Percentiles rank a stretch among this genome's conserved stretches.
phyloP scores from a whole-genome alignment of 192 early-diverging fungal genomes.

The Coemansia sp. region DNA sequence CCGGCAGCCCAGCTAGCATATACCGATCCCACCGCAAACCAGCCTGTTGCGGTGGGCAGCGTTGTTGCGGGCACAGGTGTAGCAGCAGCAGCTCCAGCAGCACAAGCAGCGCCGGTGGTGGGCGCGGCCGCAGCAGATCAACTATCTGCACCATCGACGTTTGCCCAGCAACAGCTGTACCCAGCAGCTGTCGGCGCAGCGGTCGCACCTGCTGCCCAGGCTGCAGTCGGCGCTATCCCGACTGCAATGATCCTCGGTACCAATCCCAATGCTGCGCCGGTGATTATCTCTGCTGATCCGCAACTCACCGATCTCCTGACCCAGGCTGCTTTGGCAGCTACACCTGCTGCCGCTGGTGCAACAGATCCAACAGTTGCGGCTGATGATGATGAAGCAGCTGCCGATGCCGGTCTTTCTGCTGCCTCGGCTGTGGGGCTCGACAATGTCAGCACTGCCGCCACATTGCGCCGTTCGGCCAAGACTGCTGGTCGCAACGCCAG shows the following conservation, averaged over 20 bases:
- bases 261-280: slow-evolving; percentile 5
- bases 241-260: slow-evolving; percentile 7
- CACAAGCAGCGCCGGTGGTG: slow-evolving; percentile 2
- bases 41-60: slow-evolving; percentile 1
- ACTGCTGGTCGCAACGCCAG: neutral
- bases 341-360: slow-evolving; percentile 4
- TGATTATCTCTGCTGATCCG: slow-evolving; percentile 7
- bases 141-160: neutral
- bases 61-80: neutral
- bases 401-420: slow-evolving; percentile 1
- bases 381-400: neutral
- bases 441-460: neutral
- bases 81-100: slow-evolving; percentile 7
- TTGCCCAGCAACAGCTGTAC: slow-evolving; percentile 39
- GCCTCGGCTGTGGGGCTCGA: neutral
- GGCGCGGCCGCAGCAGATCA: slow-evolving; percentile 20
- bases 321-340: neutral
- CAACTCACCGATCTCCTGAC: slow-evolving; percentile 15
- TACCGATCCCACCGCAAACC: slow-evolving; percentile 17
- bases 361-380: neutral
- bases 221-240: slow-evolving; percentile 5
- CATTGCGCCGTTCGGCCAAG: slow-evolving; percentile 11
- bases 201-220: slow-evolving; percentile 7
- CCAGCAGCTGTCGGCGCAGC: slow-evolving; percentile 21
- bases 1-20: slow-evolving; percentile 16